Evolutionary conservation across 1,284 basidiomycete species (phyloP).

Genomic region (Jaminaea rosea): DNA sequence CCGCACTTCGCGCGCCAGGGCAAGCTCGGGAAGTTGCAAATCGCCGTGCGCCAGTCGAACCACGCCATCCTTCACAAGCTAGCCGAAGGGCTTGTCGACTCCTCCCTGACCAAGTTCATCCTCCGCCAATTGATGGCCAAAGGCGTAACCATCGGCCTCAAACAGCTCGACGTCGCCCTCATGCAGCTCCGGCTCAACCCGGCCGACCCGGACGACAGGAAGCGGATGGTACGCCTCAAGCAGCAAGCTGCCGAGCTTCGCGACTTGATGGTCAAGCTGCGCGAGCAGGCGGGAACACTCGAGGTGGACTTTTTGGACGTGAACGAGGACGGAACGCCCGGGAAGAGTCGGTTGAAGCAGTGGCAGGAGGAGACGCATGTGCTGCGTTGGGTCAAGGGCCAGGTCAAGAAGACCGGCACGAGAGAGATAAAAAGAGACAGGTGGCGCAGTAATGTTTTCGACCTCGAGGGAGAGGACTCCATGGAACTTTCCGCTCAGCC

Average conservation of each 20-base stretch:
- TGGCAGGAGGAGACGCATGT: slow-evolving; percentile 13
- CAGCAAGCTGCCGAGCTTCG: slow-evolving; percentile 9
- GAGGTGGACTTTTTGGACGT: slow-evolving; percentile 11
- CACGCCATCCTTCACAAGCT: slow-evolving; percentile 11
- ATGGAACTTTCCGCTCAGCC: slow-evolving; percentile 1
- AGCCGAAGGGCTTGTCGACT: slow-evolving; percentile 6
- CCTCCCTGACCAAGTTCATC: slow-evolving; percentile 10
- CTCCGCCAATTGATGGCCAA: slow-evolving; percentile 9
- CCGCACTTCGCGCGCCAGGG: no score
- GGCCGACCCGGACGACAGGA: slow-evolving; percentile 3
- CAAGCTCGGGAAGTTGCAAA: slow-evolving; percentile 7
- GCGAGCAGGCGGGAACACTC: slow-evolving; percentile 13
- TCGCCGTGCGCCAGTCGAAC: slow-evolving; percentile 13
- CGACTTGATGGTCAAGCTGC: slow-evolving; percentile 13
- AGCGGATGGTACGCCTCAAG: slow-evolving; percentile 8
- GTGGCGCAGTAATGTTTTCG: slow-evolving; percentile 15
- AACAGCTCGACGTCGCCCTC: slow-evolving; percentile 13
- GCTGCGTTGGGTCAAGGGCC: slow-evolving; percentile 13
- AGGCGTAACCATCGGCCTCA: slow-evolving; percentile 11
- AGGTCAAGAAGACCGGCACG: slow-evolving; percentile 7
- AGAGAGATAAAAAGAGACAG: slow-evolving; percentile 9
- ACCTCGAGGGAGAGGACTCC: slow-evolving; percentile 2
- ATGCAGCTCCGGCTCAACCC: slow-evolving; percentile 10
- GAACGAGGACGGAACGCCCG: slow-evolving; percentile 1
- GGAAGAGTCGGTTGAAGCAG: background rate